Evolutionary conservation across 2,329 filamentous ascomycete species (phyloP), one percentile per base, ranked within the genome.

Genomic region (Claviceps digitariae): DNA sequence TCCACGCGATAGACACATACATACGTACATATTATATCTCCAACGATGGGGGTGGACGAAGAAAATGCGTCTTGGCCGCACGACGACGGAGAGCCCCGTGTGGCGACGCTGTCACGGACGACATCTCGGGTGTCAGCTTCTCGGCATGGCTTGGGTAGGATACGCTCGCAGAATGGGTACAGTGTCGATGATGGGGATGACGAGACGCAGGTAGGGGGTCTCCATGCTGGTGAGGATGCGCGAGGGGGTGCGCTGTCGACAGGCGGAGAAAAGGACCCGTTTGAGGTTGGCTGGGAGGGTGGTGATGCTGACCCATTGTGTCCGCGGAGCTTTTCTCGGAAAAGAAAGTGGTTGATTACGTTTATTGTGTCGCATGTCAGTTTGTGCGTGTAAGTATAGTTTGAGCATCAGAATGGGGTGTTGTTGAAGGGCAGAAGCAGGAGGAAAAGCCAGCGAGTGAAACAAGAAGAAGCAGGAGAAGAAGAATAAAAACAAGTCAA

Each of bases 281-380:
- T 81, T 60, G 77, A 88, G 56, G 89, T 97, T 21, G 68, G 68
- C 7, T 96, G 86, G 78, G 85, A 91, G 41, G 81, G 79, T 15
- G 76, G 75, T 5, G 83, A 89, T 54, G 69, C 73, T 48, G 90
- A 96, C 64, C 83, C 86, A 0, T 65, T 81, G 67, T 86, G 84
- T 60, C 90, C 90, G 0, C 80, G 84, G 55, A 88, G 79, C 64
- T 82, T 88, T 72, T 70, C 68, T 17, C 75, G 67, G 20, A 64
- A 69, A n/a, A 78, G 81, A 56, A 90, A 90, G 64, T 96, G 91
- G 91, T 54, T 82, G 31, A 84, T 95, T 56, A 82, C 90, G 1
- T 59, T 82, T 38, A 84, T 95, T 54, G 76, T 90, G n/a, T 82
- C 83, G 10, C 65, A 77, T 53, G 86, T 84, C 8, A 87, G 87